Percentiles rank a stretch among this genome's conserved stretches.
Conservation (phyloP, 331 rosid genomes). For the Quercus tomentella region DNA sequence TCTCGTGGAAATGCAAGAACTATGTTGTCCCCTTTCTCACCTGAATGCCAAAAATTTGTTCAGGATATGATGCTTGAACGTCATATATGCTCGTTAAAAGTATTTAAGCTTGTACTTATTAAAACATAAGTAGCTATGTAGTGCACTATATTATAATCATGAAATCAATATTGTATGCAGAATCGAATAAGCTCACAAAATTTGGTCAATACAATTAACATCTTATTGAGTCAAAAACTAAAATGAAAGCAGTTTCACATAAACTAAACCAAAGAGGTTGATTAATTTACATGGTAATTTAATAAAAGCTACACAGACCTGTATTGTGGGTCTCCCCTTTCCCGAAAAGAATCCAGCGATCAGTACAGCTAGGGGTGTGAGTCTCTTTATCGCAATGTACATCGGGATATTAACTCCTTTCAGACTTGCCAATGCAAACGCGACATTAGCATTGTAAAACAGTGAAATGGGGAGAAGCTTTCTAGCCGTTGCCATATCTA, state of each 20-base stretch:
- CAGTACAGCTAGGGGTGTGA: conserved; percentile 95
- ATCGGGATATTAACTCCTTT: conserved; percentile 97
- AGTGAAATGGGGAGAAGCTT: conserved; percentile 79
- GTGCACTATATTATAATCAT: not conserved
- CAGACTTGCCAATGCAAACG: conserved; percentile 97
- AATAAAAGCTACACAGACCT: conserved; percentile 34
- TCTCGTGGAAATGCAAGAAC: not conserved
- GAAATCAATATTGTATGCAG: not conserved
- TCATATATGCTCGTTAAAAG: not conserved
- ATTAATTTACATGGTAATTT: not conserved
- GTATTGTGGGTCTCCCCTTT: conserved; percentile 71
- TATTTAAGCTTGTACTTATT: not conserved
- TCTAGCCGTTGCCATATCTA: conserved; percentile 68
- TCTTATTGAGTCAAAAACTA: not conserved
- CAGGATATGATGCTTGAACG: not conserved
- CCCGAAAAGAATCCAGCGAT: conserved; percentile 70
- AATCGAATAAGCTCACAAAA: not conserved
- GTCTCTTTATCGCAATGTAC: conserved; percentile 97
- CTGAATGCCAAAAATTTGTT: not conserved
- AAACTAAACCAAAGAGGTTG: not conserved
- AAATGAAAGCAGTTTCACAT: not conserved
- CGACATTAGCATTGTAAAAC: conserved; percentile 93
- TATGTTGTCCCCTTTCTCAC: not conserved
- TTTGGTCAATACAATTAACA: not conserved
- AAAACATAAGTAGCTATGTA: not conserved